Percentiles rank a stretch among this genome's conserved stretches.
These are phyloP conservation scores for Dictyostelium capitatum DNA, from an alignment of 78 protist genomes.

Conservation along the genomic window DNA sequence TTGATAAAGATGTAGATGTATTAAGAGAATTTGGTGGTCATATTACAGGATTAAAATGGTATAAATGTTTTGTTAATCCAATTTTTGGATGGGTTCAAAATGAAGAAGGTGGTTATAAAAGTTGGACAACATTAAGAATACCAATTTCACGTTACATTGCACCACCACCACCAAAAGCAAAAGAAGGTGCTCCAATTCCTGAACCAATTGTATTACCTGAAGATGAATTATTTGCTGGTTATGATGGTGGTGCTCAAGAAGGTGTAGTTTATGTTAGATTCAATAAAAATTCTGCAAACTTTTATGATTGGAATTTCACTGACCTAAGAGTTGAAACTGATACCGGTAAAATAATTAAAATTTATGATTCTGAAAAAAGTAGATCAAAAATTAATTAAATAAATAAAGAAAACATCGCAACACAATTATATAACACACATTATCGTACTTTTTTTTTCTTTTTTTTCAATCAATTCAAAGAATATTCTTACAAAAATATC, in stretches of 20 bases:
- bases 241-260: conserved; percentile 60
- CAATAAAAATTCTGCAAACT: conserved; percentile 18
- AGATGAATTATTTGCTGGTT: conserved; percentile 6
- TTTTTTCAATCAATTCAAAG: no score
- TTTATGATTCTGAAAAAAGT: conserved; percentile 10
- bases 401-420: no score
- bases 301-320: conserved; percentile 57
- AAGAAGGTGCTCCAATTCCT: conserved; percentile 5
- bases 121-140: conserved; percentile 17
- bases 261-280: conserved; percentile 18
- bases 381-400: not conserved
- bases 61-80: conserved; percentile 48
- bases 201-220: conserved; percentile 17
- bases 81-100: conserved; percentile 37
- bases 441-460: no score
- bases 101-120: conserved; percentile 50
- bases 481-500: no score
- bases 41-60: conserved; percentile 24
- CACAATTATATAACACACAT: no score
- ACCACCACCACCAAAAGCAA: conserved; percentile 55
- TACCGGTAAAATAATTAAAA: not conserved
- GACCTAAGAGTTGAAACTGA: conserved; percentile 17
- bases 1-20: conserved; percentile 8
- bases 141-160: conserved; percentile 50
- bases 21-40: conserved; percentile 49